Base-by-base conservation (phyloP, 2,329 filamentous ascomycete species). In the Botryotinia convoluta region DNA sequence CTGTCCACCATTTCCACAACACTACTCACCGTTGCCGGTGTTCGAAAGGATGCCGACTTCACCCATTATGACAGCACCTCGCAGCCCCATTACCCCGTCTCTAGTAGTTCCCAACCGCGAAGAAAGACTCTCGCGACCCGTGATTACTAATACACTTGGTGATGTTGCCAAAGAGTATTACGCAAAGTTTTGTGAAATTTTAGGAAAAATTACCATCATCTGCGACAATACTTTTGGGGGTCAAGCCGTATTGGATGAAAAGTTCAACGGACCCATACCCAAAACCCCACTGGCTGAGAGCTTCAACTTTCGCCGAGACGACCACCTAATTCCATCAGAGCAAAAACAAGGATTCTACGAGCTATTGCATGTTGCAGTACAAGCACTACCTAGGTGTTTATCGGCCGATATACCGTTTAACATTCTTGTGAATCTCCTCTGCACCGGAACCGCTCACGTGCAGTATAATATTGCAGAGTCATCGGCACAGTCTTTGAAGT, bases 161-260 rank as follows among this genome's bases (percentile, higher is more conserved):
- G 94, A 97, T 54, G 89, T 90, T 35, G 91, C 93, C 0, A 92
- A 91, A 79, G 93, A 96, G 61, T 96, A 94, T 80, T 98, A 98
- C 82, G 86, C 91, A 71, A 92, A 92, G 70, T 99, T 99, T 78
- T 98, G 95, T 80, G 94, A 97, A 81, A 95, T 99, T 37, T 85
- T 99, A 12, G 96, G 95, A 39, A 97, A 97, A 81, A 97, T 99
- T 72, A 97, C 95, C 3, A 92, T 98, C 62, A 91, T 98, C 48
- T 99, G 96, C 82, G 96, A 99, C 82, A 96, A 97, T 78, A 93
- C 95, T 0, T 99, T 99, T 83, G 97, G 96, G 69, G 96, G 96
- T 0, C 96, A 99, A 83, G 96, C 95, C 45, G 93, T 94, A 0
- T 83, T 98, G 65, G 96, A 99, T 79, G 97, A 99, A 82, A 98